Conservation (phyloP, 441 rosid species). For the Macaranga tanarius region DNA sequence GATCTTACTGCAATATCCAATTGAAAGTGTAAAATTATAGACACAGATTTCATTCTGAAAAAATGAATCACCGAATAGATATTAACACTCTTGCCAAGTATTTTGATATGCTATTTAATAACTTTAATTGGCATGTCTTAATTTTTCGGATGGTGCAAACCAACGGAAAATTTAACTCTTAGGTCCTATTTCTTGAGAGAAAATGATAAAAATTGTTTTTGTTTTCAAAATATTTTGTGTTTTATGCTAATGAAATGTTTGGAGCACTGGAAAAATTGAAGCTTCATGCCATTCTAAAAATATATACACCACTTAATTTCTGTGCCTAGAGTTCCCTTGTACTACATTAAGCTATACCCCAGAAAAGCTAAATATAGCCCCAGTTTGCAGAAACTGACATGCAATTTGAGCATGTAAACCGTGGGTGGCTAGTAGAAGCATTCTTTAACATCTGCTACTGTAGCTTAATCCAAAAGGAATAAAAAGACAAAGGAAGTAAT, state of each 20-base stretch:
- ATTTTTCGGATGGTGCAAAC: background rate
- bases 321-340: background rate
- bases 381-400: background rate
- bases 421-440: background rate
- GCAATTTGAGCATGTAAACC: constrained; percentile 1
- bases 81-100: background rate
- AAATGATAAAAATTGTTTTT: background rate
- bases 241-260: background rate
- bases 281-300: background rate
- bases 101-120: background rate
- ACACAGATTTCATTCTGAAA: background rate
- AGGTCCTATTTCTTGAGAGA: background rate
- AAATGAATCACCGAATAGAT: background rate
- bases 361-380: background rate
- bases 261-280: background rate
- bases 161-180: background rate
- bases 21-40: background rate
- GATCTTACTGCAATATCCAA: background rate
- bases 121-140: background rate
- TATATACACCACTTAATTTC: background rate
- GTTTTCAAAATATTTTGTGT: background rate
- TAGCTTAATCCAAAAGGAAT: background rate
- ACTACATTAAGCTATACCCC: background rate
- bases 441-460: background rate
- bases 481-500: background rate